Conservation (phyloP, 495 filamentous ascomycete species). For the Penicillium lagena region DNA sequence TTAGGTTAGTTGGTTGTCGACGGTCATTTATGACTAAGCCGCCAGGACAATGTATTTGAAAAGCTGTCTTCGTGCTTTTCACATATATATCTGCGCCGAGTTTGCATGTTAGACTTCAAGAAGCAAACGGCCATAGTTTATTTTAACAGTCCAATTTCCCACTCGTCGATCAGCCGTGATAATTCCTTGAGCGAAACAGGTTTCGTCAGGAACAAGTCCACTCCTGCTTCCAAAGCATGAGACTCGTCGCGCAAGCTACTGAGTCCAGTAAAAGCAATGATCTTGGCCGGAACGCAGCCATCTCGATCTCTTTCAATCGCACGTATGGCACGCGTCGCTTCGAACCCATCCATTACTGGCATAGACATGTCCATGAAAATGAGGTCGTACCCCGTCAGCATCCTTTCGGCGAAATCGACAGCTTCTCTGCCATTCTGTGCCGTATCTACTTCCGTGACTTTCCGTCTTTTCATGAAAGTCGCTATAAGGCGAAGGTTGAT, state of each 20-base stretch:
- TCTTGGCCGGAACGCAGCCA: conserved; percentile 36
- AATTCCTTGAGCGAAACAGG: conserved; percentile 54
- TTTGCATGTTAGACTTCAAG: too few relatives aligned
- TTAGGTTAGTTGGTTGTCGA: too few relatives aligned
- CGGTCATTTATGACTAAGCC: too few relatives aligned
- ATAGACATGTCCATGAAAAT: conserved; percentile 69
- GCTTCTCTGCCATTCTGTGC: conserved; percentile 49
- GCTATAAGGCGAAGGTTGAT: conserved; percentile 66
- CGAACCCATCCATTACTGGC: conserved; percentile 71
- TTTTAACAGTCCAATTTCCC: conserved; percentile 19
- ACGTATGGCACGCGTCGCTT: conserved; percentile 62
- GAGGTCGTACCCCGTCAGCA: conserved; percentile 42
- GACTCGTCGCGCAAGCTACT: conserved; percentile 57
- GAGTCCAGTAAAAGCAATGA: conserved; percentile 68
- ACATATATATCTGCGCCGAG: too few relatives aligned
- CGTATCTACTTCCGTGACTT: conserved; percentile 29
- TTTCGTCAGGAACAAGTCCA: conserved; percentile 73
- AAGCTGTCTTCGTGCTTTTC: too few relatives aligned
- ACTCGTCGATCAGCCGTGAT: conserved; percentile 39
- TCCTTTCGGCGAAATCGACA: conserved; percentile 40
- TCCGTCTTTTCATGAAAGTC: conserved; percentile 51
- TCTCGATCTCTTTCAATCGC: conserved; percentile 47
- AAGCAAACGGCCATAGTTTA: too few relatives aligned
- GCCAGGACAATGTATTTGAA: too few relatives aligned
- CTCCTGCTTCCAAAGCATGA: conserved; percentile 59